Conservation (phyloP, 163 green algal species). For the Prototheca wickerhamii region DNA sequence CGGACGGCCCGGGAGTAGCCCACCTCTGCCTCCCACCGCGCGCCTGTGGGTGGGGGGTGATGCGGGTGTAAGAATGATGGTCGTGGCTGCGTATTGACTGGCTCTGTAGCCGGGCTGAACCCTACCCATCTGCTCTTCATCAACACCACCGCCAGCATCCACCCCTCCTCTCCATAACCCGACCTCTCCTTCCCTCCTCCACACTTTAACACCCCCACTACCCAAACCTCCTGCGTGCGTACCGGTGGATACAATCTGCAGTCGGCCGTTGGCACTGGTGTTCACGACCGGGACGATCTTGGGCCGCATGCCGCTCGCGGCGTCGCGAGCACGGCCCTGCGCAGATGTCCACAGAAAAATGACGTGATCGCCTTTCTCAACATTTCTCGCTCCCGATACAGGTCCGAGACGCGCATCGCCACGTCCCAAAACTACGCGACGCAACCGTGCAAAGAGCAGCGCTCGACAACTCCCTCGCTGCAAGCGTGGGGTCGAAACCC, state of each 20-base stretch:
- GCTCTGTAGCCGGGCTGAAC: not conserved
- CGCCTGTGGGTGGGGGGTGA: conserved; percentile 2
- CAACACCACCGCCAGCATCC: too few species aligned
- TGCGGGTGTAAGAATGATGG: not conserved
- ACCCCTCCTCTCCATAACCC: too few species aligned
- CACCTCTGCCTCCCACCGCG: conserved; percentile 15
- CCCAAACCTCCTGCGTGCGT: too few species aligned
- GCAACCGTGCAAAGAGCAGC: not conserved
- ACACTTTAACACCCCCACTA: too few species aligned
- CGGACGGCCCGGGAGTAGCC: conserved; percentile 9
- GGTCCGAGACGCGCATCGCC: not conserved
- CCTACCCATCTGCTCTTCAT: not conserved
- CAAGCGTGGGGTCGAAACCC: not conserved
- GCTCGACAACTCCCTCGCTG: not conserved
- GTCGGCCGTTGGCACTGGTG: not conserved
- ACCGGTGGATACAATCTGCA: too few species aligned
- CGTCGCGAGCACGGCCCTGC: too few species aligned
- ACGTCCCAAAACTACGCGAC: not conserved
- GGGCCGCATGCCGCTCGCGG: too few species aligned
- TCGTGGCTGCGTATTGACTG: not conserved
- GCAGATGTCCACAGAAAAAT: too few species aligned
- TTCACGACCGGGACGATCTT: not conserved
- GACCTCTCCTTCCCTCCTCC: too few species aligned
- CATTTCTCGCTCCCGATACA: not conserved
- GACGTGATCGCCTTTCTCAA: not conserved